Base-by-base conservation (phyloP, 345 rosid species). In the Fremontodendron californicum region DNA sequence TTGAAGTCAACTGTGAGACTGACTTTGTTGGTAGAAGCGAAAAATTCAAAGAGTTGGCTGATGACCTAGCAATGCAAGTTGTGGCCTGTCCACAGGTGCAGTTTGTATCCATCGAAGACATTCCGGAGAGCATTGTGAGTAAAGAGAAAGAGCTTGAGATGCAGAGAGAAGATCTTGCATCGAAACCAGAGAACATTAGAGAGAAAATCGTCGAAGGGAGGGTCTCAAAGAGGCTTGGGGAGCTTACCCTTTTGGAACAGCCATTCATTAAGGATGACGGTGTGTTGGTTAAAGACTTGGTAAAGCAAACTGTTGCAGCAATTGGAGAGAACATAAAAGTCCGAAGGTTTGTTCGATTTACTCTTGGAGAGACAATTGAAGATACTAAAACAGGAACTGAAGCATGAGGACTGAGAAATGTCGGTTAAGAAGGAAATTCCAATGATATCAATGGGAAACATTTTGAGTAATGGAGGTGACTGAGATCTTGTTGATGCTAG, bases 1-100 rank as follows among this genome's bases (percentile, higher is more conserved):
- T 95, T 12, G 97, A 95, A 88, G 96, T 95, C 75, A 93, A 95
- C 79, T 91, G 96, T n/a, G 98, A 93, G 85, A 93, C 99, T 0
- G 99, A 95, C 80, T 95, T 95, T 42, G 96, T 95, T 0, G 99
- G 99, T 75, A 87, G 98, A 77, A 88, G 98, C 18, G 96, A 93
- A 76, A 89, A 88, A 25, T 92, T 95, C 87, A 92, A 90, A 87
- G 94, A 92, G 79, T 74, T 95, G 79, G 98, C 90, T 31, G 92
- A 92, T 73, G 96, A 92, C 84, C 91, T 93, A 48, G 98, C 96
- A 71, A 93, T 93, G 98, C 98, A 93, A 84, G 92, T 90, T 13
- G 97, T 88, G 67, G 97, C 97, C 40, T 85, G 93, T 78, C 99
- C 97, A 39, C 91, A 87, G 79, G 97, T 95, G 76, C 89, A 89